Evolutionary conservation across 2,329 filamentous ascomycete species (phyloP).

Genomic region (Sclerotinia nivalis): DNA sequence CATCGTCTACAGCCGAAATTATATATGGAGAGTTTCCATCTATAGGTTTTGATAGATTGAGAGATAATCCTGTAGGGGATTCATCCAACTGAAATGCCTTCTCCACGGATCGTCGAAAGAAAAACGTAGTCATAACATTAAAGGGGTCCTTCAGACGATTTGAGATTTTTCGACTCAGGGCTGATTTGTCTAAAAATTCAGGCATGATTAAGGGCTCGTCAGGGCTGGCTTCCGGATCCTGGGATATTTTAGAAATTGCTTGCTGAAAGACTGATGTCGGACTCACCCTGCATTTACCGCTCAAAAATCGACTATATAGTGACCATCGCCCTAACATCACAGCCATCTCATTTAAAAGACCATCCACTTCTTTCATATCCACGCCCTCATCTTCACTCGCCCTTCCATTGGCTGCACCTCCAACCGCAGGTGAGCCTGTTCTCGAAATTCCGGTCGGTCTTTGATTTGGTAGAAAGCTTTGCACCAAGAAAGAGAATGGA

Average conservation of each 20-base stretch:
- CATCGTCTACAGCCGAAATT: constrained; percentile 92
- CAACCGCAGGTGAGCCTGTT: constrained; percentile 73
- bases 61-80: constrained; percentile 72
- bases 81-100: constrained; percentile 98
- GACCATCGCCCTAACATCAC: constrained; percentile 94
- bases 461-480: constrained; percentile 81
- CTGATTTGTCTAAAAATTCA: constrained; percentile 73
- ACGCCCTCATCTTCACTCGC: constrained; percentile 86
- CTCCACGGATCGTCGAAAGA: constrained; percentile 93
- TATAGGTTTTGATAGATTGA: constrained; percentile 71
- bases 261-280: constrained; percentile 32
- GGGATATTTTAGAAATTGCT: constrained; percentile 39
- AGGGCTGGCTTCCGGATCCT: constrained; percentile 55
- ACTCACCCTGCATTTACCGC: constrained; percentile 78
- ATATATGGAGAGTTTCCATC: constrained; percentile 84
- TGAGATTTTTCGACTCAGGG: constrained; percentile 75
- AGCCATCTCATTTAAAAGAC: constrained; percentile 80
- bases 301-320: constrained; percentile 85
- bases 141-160: constrained; percentile 77
- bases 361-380: constrained; percentile 95
- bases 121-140: constrained; percentile 91
- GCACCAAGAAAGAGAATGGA: constrained; percentile 93
- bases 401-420: constrained; percentile 54
- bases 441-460: constrained; percentile 64
- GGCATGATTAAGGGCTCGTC: constrained; percentile 65